These are phyloP conservation scores for Clarireedia monteithiana DNA, from an alignment of 2,329 filamentous ascomycete genomes.

Conservation along the genomic window DNA sequence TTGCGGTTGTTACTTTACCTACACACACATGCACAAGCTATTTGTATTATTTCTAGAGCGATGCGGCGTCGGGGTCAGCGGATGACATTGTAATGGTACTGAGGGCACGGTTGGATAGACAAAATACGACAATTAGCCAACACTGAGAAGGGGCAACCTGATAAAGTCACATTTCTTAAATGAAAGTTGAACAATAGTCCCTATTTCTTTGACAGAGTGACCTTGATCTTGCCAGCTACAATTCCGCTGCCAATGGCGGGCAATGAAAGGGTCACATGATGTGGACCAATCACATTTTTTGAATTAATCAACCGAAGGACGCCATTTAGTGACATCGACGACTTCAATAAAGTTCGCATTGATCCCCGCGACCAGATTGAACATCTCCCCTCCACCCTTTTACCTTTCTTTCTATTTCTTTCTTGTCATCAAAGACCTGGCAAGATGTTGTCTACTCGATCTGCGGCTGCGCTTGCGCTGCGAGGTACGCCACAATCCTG, in stretches of 20 bases:
- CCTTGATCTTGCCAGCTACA: background rate
- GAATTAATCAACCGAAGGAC: slow-evolving; percentile 11
- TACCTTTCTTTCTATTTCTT: slow-evolving; percentile 16
- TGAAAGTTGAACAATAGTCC: background rate
- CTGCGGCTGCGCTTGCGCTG: slow-evolving; percentile 35
- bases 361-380: slow-evolving; percentile 6
- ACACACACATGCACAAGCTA: background rate
- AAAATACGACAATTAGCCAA: background rate
- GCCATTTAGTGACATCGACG: slow-evolving; percentile 6
- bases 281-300: slow-evolving; percentile 4
- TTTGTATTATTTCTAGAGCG: slow-evolving; percentile 7
- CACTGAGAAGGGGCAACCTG: too few relatives aligned
- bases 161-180: background rate
- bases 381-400: slow-evolving; percentile 14
- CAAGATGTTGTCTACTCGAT: slow-evolving; percentile 36
- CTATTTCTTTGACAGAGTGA: background rate
- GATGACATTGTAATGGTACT: slow-evolving; percentile 2
- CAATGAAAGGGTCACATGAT: slow-evolving; percentile 1
- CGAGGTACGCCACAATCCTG: background rate
- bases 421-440: slow-evolving; percentile 17
- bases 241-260: background rate
- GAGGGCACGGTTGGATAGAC: slow-evolving; percentile 3
- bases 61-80: background rate
- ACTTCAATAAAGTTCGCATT: background rate
- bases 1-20: background rate